Percentiles rank a stretch among this genome's conserved stretches.
Evolutionary conservation across 352 stramenopile genomes (phyloP).

Genomic region (Phytophthora macrochlamydospora): DNA sequence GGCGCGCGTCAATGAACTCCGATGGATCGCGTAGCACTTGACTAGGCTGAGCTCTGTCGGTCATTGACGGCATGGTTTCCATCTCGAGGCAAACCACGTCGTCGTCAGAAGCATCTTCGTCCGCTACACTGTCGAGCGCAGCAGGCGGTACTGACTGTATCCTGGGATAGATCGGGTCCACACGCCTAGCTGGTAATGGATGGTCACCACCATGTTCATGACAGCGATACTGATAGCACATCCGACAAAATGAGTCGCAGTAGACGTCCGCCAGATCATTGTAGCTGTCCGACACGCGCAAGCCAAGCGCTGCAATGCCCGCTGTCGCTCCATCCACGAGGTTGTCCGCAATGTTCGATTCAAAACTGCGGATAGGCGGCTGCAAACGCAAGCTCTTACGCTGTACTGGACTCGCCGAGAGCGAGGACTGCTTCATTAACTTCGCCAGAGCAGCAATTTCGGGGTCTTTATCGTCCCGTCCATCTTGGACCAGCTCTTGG

Average conservation of each 20-base stretch:
- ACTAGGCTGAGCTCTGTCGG: background rate
- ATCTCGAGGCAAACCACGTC: constrained; percentile 15
- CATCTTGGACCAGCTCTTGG: constrained; percentile 15
- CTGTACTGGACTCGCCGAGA: constrained; percentile 17
- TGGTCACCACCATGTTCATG: constrained; percentile 88
- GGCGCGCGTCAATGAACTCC: constrained; percentile 62
- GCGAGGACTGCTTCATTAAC: constrained; percentile 19
- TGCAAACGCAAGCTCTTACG: constrained; percentile 37
- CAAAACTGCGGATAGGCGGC: constrained; percentile 51
- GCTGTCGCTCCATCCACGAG: constrained; percentile 17
- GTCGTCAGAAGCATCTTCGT: constrained; percentile 7
- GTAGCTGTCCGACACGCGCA: constrained; percentile 66
- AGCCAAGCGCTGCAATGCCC: constrained; percentile 33
- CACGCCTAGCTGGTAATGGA: constrained; percentile 50
- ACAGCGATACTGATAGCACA: constrained; percentile 93
- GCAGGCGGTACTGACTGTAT: constrained; percentile 26
- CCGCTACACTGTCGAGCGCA: constrained; percentile 9
- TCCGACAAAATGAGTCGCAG: constrained; percentile 86
- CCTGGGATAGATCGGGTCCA: constrained; percentile 62
- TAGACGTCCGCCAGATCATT: constrained; percentile 80
- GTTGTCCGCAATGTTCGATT: constrained; percentile 52
- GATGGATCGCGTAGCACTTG: constrained; percentile 31
- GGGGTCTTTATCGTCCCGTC: background rate
- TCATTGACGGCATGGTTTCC: no score
- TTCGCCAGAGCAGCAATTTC: constrained; percentile 23